Evolutionary conservation across 345 rosid species (phyloP), one percentile per base, ranked within the genome.

Genomic region (Citrus mangshanensis): DNA sequence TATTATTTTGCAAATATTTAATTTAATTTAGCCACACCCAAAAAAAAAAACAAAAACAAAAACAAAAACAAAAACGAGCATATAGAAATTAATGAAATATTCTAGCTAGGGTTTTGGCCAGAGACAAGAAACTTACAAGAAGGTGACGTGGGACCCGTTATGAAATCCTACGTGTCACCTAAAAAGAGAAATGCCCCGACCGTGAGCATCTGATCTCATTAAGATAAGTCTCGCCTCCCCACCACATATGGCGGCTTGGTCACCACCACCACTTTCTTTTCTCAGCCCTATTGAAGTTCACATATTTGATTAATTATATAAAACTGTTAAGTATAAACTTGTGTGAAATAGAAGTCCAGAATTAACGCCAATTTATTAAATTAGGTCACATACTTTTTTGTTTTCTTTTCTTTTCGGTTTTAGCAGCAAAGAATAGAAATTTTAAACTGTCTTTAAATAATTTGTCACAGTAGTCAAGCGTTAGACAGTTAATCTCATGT

Each of bases 171-270:
- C 81, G 79, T 83, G 86, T 83, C 74, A 74, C 54, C 24, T 70
- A 54, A 37, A 79, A 75, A 80, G 30, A 61, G 7, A 51, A 37
- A 54, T 54, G 8, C 24, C 70, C 81, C 65, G 74, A 74, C 83
- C 67, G 34, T 35, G 37, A 83, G 82, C 78, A 74, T 79, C 14
- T 42, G 49, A 42, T 42, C 74, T 79, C 85, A 81, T 65, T 80
- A 73, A 55, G 80, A 82, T 79, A 38, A 13, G 67, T 80, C 82
- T 64, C 61, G 65, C 74, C 63, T 21, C 70, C 60, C 78, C 79
- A 73, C 79, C 73, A 76, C 79, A 64, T 34, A 68, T 58, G 84
- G 82, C 68, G 78, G 79, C 82, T 75, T 78, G 84, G 80, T 19
- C 80, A 22, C 74, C 30, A 70, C 75, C 75, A 60, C 75, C 27